Conservation (phyloP, 495 filamentous ascomycete species). For the Aspergillus bridgeri region DNA sequence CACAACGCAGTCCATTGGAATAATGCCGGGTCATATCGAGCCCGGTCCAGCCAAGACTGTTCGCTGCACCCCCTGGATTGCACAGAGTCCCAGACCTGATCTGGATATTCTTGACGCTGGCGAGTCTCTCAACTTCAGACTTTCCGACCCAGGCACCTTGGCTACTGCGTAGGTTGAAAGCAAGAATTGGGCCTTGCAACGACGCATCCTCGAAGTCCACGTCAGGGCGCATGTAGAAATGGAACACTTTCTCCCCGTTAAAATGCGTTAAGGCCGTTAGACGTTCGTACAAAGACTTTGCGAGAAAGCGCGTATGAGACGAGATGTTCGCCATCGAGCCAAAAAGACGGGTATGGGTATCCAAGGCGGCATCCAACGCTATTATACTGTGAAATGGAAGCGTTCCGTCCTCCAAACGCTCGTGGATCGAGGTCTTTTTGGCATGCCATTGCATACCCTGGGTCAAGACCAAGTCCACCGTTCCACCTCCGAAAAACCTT, state of each 20-base stretch:
- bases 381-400: slow-evolving; percentile 85
- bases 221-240: slow-evolving; percentile 54
- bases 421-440: slow-evolving; percentile 71
- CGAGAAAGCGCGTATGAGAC: slow-evolving; percentile 69
- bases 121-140: slow-evolving; percentile 79
- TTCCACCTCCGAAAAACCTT: slow-evolving; percentile 91
- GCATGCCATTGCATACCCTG: slow-evolving; percentile 58
- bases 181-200: slow-evolving; percentile 72
- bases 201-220: slow-evolving; percentile 38
- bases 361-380: slow-evolving; percentile 70
- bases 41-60: slow-evolving; percentile 61
- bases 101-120: slow-evolving; percentile 73
- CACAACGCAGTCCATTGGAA: slow-evolving; percentile 73
- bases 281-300: slow-evolving; percentile 53
- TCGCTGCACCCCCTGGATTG: slow-evolving; percentile 83
- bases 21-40: slow-evolving; percentile 81
- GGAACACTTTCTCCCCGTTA: slow-evolving; percentile 64
- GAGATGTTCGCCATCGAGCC: slow-evolving; percentile 67
- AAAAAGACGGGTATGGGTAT: slow-evolving; percentile 65
- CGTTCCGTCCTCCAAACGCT: slow-evolving; percentile 85
- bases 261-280: slow-evolving; percentile 59
- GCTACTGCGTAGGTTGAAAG: slow-evolving; percentile 74
- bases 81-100: slow-evolving; percentile 83
- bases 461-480: slow-evolving; percentile 72
- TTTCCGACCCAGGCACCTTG: slow-evolving; percentile 72